Percentiles rank a stretch among this genome's conserved stretches.
Evolutionary conservation across 805 yeast species (phyloP).

Genomic region (Brettanomyces sp.): DNA sequence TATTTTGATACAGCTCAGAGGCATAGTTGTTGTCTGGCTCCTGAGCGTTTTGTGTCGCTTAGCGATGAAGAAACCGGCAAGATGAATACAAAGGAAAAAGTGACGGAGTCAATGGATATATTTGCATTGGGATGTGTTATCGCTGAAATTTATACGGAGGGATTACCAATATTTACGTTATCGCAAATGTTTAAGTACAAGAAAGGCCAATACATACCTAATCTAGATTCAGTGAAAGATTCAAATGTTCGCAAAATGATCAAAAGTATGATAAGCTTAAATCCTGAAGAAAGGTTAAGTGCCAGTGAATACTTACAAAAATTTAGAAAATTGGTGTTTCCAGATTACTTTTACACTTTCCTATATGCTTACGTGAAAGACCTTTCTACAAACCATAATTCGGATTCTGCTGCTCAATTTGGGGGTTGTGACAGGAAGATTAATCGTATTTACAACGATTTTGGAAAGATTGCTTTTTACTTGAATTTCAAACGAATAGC

Average conservation of each 20-base stretch:
- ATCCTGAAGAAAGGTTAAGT: slow-evolving; percentile 51
- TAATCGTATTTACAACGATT: slow-evolving; percentile 49
- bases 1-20: slow-evolving; percentile 87
- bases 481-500: slow-evolving; percentile 27
- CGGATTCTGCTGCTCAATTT: slow-evolving; percentile 9
- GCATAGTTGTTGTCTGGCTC: slow-evolving; percentile 85
- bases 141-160: slow-evolving; percentile 82
- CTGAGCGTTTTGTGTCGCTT: slow-evolving; percentile 64
- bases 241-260: slow-evolving; percentile 44
- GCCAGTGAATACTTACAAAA: slow-evolving; percentile 45
- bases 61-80: slow-evolving; percentile 10
- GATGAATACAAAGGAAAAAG: slow-evolving; percentile 13
- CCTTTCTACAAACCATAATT: slow-evolving; percentile 15
- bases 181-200: slow-evolving; percentile 82
- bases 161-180: slow-evolving; percentile 75
- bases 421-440: slow-evolving; percentile 48
- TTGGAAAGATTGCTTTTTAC: slow-evolving; percentile 37
- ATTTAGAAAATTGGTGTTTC: slow-evolving; percentile 48
- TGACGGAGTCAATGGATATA: slow-evolving; percentile 68
- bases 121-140: slow-evolving; percentile 81
- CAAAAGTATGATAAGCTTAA: slow-evolving; percentile 48
- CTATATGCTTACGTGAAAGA: slow-evolving; percentile 57
- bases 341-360: slow-evolving; percentile 57
- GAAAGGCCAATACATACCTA: slow-evolving; percentile 57
- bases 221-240: slow-evolving; percentile 47